Evolutionary conservation across 257 asterid genomes (phyloP).

Genomic region (Salvia hispanica): DNA sequence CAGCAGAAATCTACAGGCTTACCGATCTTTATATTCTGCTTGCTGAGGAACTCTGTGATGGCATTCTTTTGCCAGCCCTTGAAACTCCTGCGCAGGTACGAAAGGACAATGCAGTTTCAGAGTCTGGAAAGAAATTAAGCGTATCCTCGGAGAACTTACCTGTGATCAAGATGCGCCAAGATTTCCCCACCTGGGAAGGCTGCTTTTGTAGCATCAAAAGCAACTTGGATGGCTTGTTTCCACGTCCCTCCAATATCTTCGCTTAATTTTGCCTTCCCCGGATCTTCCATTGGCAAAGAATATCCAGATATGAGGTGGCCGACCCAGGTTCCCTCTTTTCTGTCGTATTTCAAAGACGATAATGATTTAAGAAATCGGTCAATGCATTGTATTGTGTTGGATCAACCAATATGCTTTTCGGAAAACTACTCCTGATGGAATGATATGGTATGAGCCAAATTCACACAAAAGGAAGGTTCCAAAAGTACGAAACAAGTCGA

Average conservation of each 20-base stretch:
- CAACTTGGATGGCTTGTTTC: constrained; percentile 81
- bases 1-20: constrained; percentile 78
- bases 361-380: background rate
- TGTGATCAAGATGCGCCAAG: constrained; percentile 93
- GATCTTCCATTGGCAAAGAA: constrained; percentile 95
- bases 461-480: background rate
- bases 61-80: constrained; percentile 95
- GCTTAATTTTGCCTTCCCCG: constrained; percentile 60
- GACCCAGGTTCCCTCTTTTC: constrained; percentile 78
- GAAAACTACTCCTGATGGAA: background rate
- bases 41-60: constrained; percentile 50
- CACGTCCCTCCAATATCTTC: constrained; percentile 83
- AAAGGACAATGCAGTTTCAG: background rate
- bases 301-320: constrained; percentile 97
- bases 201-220: constrained; percentile 70
- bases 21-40: constrained; percentile 65
- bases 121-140: background rate
- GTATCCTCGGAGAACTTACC: constrained; percentile 45
- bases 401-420: background rate
- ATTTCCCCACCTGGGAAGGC: constrained; percentile 92
- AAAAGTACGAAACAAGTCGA: background rate
- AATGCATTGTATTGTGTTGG: background rate
- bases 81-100: constrained; percentile 67
- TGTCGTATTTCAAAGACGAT: constrained; percentile 33
- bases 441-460: background rate